These are phyloP conservation scores for Sambucus nigra DNA, from an alignment of 129 eudicot genomes.

Conservation along the genomic window DNA sequence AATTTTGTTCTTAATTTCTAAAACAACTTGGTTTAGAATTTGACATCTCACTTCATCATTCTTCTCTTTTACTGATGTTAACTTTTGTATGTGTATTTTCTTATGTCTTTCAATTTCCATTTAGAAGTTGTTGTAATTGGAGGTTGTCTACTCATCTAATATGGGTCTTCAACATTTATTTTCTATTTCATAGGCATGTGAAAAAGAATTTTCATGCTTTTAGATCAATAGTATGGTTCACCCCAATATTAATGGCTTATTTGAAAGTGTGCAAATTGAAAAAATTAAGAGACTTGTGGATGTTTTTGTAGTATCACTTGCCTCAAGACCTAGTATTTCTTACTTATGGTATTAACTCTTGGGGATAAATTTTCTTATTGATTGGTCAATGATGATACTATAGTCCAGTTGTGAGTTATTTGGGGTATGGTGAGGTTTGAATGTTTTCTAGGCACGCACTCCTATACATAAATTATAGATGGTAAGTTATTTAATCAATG, in stretches of 20 bases:
- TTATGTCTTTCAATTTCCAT: conserved; percentile 8
- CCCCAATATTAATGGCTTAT: conserved; percentile 15
- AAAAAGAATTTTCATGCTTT: conserved; percentile 51
- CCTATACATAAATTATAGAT: too few relatives aligned
- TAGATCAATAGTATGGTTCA: conserved; percentile 12
- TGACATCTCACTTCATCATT: background rate
- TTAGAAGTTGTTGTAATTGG: background rate
- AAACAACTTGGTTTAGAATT: conserved; percentile 1
- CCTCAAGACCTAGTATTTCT: too few relatives aligned
- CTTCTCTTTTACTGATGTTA: background rate
- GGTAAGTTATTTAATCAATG: too few relatives aligned
- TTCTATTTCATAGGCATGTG: conserved; percentile 45
- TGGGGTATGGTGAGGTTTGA: too few relatives aligned
- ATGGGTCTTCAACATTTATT: too few relatives aligned
- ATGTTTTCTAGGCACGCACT: too few relatives aligned
- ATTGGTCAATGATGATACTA: too few relatives aligned
- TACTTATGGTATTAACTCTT: too few relatives aligned
- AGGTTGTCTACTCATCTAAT: conserved; percentile 4
- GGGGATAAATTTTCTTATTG: too few relatives aligned
- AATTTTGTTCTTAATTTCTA: conserved; percentile 11
- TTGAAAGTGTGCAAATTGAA: conserved; percentile 25
- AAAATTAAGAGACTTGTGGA: conserved; percentile 50
- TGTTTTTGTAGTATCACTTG: conserved; percentile 34
- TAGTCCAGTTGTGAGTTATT: too few relatives aligned
- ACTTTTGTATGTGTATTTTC: background rate